phyloP scores from a whole-genome alignment of 176 grass and related monocot genomes.

The Oryza rufipogon region DNA sequence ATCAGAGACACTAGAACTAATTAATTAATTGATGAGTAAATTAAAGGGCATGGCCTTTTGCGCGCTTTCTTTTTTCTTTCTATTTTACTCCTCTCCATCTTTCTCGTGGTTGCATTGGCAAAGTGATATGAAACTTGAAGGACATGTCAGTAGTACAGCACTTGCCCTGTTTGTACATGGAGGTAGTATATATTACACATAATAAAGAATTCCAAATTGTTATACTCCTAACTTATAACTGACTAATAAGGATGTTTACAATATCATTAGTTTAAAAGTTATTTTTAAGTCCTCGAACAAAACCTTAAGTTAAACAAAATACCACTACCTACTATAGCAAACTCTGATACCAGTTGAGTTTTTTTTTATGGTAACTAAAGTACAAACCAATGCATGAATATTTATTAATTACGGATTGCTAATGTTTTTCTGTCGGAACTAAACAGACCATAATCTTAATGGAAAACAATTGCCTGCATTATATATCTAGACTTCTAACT shows the following conservation, averaged over 20 bases:
- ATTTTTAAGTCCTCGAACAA: conserved; percentile 2
- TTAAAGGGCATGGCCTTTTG: background rate
- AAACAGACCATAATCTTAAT: background rate
- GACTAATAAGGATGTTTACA: background rate
- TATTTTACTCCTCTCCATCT: background rate
- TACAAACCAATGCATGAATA: background rate
- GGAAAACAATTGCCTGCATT: background rate
- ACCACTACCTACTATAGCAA: background rate
- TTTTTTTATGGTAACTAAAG: background rate
- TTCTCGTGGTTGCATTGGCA: background rate
- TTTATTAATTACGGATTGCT: background rate
- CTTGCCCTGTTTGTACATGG: background rate
- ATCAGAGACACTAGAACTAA: background rate
- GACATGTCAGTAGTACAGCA: background rate
- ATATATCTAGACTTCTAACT: background rate
- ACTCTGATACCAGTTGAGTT: background rate
- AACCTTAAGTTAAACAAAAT: background rate
- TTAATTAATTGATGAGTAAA: background rate
- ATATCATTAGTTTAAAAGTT: background rate
- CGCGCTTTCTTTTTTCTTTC: background rate
- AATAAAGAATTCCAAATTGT: background rate
- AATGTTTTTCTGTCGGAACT: background rate
- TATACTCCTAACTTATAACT: background rate
- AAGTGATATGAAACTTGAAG: background rate
- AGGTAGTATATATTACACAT: background rate